A percentile compares a stretch with the other conserved stretches of the same genome.
Conservation (phyloP, 164 flowering plant species). For the Vitis rupestris region DNA sequence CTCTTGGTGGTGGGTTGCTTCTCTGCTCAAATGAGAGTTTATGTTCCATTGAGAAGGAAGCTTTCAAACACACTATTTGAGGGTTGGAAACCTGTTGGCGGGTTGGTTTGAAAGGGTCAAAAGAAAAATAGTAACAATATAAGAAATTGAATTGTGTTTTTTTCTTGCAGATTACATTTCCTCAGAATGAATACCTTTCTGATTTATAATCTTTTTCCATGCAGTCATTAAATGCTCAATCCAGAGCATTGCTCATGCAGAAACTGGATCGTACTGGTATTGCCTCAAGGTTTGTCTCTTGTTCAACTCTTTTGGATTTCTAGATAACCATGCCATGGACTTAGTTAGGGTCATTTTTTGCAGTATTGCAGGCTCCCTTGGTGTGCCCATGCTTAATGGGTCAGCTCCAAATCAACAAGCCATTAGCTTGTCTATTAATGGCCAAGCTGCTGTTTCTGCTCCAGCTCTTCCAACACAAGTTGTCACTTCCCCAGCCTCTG, state of each 20-base stretch:
- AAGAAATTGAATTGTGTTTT: neutral
- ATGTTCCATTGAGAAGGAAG: no score
- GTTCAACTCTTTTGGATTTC: neutral
- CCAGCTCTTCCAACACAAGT: slow-evolving; percentile 35
- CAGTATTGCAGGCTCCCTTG: slow-evolving; percentile 76
- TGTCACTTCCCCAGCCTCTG: slow-evolving; percentile 32
- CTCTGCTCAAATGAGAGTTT: no score
- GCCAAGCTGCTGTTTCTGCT: slow-evolving; percentile 40
- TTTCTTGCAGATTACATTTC: neutral
- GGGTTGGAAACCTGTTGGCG: no score
- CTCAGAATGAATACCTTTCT: neutral
- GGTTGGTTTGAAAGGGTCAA: no score
- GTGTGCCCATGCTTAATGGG: slow-evolving; percentile 62
- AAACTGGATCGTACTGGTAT: slow-evolving; percentile 84
- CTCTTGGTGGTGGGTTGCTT: no score
- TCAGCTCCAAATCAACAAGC: slow-evolving; percentile 47
- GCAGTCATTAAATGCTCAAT: slow-evolving; percentile 92
- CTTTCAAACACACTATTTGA: no score
- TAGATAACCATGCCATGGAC: slow-evolving; percentile 4
- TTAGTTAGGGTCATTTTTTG: slow-evolving; percentile 12
- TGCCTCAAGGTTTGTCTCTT: slow-evolving; percentile 63
- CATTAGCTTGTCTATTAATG: slow-evolving; percentile 41
- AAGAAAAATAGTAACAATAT: no score
- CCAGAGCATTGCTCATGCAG: slow-evolving; percentile 87
- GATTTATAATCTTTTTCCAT: slow-evolving; percentile 3